Evolutionary conservation across 2,329 filamentous ascomycete species (phyloP).

Genomic region (Verticillium longisporum): DNA sequence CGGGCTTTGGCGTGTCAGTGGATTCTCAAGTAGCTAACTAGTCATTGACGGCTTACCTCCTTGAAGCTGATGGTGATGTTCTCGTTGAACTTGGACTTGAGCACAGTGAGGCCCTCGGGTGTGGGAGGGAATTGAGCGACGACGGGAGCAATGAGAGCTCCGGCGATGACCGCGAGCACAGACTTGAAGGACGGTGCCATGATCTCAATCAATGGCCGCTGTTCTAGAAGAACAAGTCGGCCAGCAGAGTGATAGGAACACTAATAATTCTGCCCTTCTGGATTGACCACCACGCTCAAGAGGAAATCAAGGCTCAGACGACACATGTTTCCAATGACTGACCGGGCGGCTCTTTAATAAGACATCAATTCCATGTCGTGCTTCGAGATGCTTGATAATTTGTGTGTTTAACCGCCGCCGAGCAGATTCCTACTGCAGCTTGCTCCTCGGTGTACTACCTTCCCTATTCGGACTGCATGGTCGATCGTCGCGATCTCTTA

Average conservation of each 20-base stretch:
- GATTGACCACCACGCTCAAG: background rate
- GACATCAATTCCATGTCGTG: background rate
- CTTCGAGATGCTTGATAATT: background rate
- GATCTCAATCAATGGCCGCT: background rate
- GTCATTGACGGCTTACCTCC: constrained; percentile 23
- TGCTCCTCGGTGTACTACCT: background rate
- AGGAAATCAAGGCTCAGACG: background rate
- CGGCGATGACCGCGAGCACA: background rate
- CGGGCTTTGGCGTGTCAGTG: constrained; percentile 31
- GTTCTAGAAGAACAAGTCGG: no score
- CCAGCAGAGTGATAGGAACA: no score
- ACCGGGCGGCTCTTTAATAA: background rate
- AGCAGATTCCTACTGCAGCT: background rate
- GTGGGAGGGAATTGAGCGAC: constrained; percentile 16
- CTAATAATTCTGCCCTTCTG: background rate
- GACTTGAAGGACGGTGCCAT: background rate
- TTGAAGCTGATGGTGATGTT: constrained; percentile 56
- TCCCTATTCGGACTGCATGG: background rate
- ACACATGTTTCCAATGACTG: background rate
- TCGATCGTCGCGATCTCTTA: background rate
- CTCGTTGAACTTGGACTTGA: constrained; percentile 49
- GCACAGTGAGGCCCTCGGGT: constrained; percentile 28
- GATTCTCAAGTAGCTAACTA: background rate
- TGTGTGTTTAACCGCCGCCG: background rate
- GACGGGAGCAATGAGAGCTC: constrained; percentile 19